Evolutionary conservation across 805 yeast species (phyloP), one percentile per base, ranked within the genome.

Genomic region (Zygosaccharomyces kombuchaensis): DNA sequence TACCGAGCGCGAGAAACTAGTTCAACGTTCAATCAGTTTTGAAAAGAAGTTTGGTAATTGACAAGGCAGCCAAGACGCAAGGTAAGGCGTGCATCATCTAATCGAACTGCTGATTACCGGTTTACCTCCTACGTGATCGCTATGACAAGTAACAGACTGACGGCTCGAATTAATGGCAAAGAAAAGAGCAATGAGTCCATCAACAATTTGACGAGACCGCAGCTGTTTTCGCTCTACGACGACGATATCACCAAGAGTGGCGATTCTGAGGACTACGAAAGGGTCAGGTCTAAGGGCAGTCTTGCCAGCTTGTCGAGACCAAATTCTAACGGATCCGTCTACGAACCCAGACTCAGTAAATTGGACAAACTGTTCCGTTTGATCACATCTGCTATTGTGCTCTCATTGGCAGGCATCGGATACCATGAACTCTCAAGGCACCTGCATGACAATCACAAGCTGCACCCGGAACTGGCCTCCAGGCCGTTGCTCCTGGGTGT

Each of bases 361-460:
- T 46, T 36, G 40, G 45, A 47, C n/a, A 45, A 27, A 26, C 6
- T 47, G 12, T 40, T 39, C 12, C 48, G 46, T 37, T 32, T 52
- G 9, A 14, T 55, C 8, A 47, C 46, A 13, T 55, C 60, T 9
- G 26, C 56, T 3, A 16, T 52, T 2, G 44, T 65, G 2, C 54
- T 74, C 22, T 70, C 77, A 8, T 46, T 64, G 4, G 69, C 75
- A 23, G 85, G 87, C 9, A 74, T 72, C 41, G 54, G 75, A 6
- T 80, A 78, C 60, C 75, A 80, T 56, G 76, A 70, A 49, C 62
- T 81, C 32, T 72, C 79, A 9, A 72, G 68, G 43, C 77, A 77
- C 52, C 67, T 80, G 45, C 78, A 77, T 58, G 75, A 67, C 51
- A 73, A 72, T 44, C 81, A 76, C 52, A 68, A 70, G 38, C 66